Base-by-base conservation (phyloP, 176 grass and related monocot genomes). In the Avena sativa region DNA sequence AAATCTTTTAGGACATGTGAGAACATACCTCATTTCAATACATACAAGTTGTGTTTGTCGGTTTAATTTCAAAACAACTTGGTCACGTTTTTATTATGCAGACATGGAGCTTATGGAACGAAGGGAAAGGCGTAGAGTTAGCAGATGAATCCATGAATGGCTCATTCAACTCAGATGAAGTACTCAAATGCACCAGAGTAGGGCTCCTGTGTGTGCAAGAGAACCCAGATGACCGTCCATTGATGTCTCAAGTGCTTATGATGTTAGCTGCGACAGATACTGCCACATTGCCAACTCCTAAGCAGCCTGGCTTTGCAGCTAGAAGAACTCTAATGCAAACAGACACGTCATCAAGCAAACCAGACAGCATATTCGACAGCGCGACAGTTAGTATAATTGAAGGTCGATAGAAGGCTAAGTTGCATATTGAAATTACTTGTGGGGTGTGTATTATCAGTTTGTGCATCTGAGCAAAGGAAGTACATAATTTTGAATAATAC, bases 41-140 rank as follows among this genome's bases (percentile, higher is more conserved):
- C n/a, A 74, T 86, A 4, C 6, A 17, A 73, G 9, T 28, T 68
- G 17, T 50, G 57, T 68, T 50, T 88, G 25, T 82, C 32, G 28
- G 66, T 25, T 50, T 17, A 79, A 83, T 9, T 44, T 70, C 38
- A 32, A 58, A 11, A 13, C 78, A 71, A 72, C 19, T 43, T 64
- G 30, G 36, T 8, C 46, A 67, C 8, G 4, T 59, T 36, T 79
- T 63, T 52, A 13, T 49, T 34, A 10, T 53, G 13, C 74, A 91
- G 92, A 87, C 89, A 85, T 94, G 92, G 87, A 91, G 76, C 67
- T 86, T 87, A 71, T 94, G 92, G 92, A 92, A 83, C n/a, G 85
- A 94, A 57, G 87, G 78, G 36, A 92, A 84, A 52, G n/a, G 81
- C 51, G 47, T 71, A 84, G 84, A 94, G 30, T 69, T 94, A 79